phyloP scores from a whole-genome alignment of 495 filamentous ascomycete species.

The Penicillium malachiteum region DNA sequence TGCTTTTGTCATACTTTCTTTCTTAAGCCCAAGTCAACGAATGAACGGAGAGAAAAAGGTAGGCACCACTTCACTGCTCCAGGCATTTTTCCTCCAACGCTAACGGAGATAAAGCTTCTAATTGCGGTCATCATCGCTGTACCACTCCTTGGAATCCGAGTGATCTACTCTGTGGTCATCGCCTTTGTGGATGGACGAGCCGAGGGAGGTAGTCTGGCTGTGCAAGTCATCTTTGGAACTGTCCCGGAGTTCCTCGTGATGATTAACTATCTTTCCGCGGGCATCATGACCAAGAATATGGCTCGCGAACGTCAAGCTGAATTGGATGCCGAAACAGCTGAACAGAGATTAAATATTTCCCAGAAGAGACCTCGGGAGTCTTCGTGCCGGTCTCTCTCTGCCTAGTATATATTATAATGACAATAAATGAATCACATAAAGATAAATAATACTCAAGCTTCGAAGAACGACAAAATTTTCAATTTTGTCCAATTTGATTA shows the following conservation, averaged over 20 bases:
- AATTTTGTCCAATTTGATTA: too few species aligned
- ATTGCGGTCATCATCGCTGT: conserved; percentile 11
- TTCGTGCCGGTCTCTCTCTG: not conserved
- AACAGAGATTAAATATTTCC: too few species aligned
- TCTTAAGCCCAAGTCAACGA: not conserved
- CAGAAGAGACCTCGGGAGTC: too few species aligned
- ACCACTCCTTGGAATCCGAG: conserved; percentile 14
- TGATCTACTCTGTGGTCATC: conserved; percentile 16
- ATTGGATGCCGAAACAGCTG: too few species aligned
- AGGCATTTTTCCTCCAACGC: not conserved
- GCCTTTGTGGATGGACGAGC: conserved; percentile 6
- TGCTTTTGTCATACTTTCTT: not conserved
- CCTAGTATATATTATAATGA: not conserved
- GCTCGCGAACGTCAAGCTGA: not conserved
- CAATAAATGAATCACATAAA: too few species aligned
- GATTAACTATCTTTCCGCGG: conserved; percentile 14
- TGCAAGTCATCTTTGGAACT: conserved; percentile 15
- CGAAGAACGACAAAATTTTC: too few species aligned
- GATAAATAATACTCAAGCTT: too few species aligned
- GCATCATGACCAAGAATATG: conserved; percentile 14
- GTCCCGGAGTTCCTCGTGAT: conserved; percentile 20
- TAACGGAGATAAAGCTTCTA: conserved; percentile 10
- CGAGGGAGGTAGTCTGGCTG: conserved; percentile 11
- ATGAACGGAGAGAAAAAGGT: conserved; percentile 12
- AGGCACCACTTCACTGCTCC: not conserved